Evolutionary conservation across 352 stramenopile species (phyloP).

Genomic region (Stephanocyclus meneghinianus): DNA sequence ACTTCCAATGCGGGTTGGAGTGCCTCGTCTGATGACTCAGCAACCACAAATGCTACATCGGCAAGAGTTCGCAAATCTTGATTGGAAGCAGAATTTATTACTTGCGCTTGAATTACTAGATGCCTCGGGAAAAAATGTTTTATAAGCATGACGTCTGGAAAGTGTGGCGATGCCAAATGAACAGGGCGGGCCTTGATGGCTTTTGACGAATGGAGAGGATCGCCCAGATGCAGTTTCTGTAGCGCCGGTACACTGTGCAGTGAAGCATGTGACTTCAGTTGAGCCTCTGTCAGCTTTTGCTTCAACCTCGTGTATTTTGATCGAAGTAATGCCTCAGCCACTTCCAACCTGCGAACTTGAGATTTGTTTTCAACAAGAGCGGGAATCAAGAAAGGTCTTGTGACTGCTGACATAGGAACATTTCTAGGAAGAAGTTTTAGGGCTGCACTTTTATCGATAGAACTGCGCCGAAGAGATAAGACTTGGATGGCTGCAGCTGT

Average conservation of each 20-base stretch:
- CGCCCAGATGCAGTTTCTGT: conserved; percentile 65
- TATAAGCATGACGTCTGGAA: conserved; percentile 77
- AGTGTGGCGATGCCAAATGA: conserved; percentile 57
- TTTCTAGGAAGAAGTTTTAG: conserved; percentile 76
- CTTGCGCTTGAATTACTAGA: conserved; percentile 79
- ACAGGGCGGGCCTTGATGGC: conserved; percentile 64
- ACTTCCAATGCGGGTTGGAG: conserved; percentile 68
- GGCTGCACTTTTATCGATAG: conserved; percentile 74
- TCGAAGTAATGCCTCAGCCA: conserved; percentile 72
- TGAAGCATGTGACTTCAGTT: conserved; percentile 73
- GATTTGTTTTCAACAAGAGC: conserved; percentile 78
- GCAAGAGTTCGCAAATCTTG: conserved; percentile 55
- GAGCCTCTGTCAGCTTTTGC: conserved; percentile 72
- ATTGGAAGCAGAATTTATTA: conserved; percentile 53
- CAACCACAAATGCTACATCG: conserved; percentile 79
- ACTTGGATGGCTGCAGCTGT: conserved; percentile 77
- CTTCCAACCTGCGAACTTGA: conserved; percentile 70
- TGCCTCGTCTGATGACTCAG: conserved; percentile 81
- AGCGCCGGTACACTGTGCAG: conserved; percentile 70
- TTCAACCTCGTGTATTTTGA: conserved; percentile 71
- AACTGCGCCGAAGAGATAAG: conserved; percentile 63
- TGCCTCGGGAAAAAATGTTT: conserved; percentile 81
- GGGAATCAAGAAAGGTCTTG: conserved; percentile 77
- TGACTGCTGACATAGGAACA: conserved; percentile 70
- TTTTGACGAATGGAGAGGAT: conserved; percentile 76